Evolutionary conservation across 2,329 filamentous ascomycete species (phyloP), one percentile per base, ranked within the genome.

Genomic region (Trichophyton schoenleinii): DNA sequence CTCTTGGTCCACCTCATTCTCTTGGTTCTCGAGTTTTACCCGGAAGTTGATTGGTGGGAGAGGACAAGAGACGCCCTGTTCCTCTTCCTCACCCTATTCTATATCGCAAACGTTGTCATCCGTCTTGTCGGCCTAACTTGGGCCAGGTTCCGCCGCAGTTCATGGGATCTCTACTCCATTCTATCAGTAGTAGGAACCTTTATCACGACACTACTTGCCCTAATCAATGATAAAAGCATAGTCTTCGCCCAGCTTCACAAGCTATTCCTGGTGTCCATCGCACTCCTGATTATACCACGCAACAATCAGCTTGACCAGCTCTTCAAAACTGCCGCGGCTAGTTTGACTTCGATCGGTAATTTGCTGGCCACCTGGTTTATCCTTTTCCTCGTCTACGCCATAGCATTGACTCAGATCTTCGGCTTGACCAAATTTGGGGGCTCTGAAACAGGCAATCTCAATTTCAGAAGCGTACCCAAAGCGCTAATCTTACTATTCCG

Each of bases 291-390:
- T 38, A 99, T 99, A 64, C 94, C 94, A 0, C 84, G 95, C 59
- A 99, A 99, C 71, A 95, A 99, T 68, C 91, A 95, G 58, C 82
- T 99, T 22, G 95, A 99, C 71, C 94, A 99, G 72, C 83, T 99
- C 0, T 99, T 99, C 83, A 99, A 99, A 74, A 99, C 95, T 1
- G 95, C 92, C 0, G 94, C 94, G 9, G 94, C 92, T 60, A 95
- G 89, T 84, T 77, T 99, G 67, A 87, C 89, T 1, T 86, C 89
- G 18, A 99, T 99, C 67, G 84, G 87, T 62, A 99, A 96, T 70
- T 79, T 99, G 49, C 78, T 99, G 44, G 92, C 92, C 1, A 99
- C 95, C 0, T 99, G 94, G 94, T 88, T 97, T 65, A 91, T 99
- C 1, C 83, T 99, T 63, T 99, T 97, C 76, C 78, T 99, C 52